Evolutionary conservation across 2,329 filamentous ascomycete genomes (phyloP).

Genomic region (Xylariaceae sp.): DNA sequence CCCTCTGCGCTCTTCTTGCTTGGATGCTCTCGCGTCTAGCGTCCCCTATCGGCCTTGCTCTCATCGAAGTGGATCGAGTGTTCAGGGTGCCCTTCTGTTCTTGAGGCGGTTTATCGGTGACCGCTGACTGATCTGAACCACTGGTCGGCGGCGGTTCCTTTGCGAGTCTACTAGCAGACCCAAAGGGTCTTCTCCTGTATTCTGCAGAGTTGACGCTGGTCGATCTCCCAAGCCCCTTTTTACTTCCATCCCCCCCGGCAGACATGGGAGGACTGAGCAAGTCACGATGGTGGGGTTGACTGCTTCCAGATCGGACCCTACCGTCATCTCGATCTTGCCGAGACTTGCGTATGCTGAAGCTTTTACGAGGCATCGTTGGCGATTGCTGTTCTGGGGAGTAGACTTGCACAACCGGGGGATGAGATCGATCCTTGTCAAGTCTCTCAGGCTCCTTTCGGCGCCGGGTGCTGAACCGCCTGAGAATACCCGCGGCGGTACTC

Average conservation of each 20-base stretch:
- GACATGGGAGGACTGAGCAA: slow-evolving; percentile 71
- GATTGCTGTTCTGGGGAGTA: slow-evolving; percentile 67
- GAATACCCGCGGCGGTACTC: slow-evolving; percentile 77
- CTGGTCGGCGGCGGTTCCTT: slow-evolving; percentile 72
- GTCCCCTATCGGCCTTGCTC: slow-evolving; percentile 86
- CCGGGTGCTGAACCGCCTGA: slow-evolving; percentile 88
- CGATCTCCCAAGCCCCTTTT: slow-evolving; percentile 75
- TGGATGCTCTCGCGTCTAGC: slow-evolving; percentile 90
- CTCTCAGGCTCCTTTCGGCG: slow-evolving; percentile 67
- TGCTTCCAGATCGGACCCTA: slow-evolving; percentile 55
- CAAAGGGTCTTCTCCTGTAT: slow-evolving; percentile 61
- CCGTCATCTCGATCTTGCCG: slow-evolving; percentile 54
- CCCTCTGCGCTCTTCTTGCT: slow-evolving; percentile 71
- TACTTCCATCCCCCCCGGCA: slow-evolving; percentile 56
- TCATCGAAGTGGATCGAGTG: slow-evolving; percentile 61
- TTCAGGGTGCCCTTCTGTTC: slow-evolving; percentile 52
- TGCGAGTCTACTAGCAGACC: slow-evolving; percentile 41
- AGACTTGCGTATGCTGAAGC: slow-evolving; percentile 74
- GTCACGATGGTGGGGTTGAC: slow-evolving; percentile 72
- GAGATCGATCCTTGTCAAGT: slow-evolving; percentile 62
- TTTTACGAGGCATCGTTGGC: slow-evolving; percentile 69
- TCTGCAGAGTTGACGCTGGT: slow-evolving; percentile 91
- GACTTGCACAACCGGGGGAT: slow-evolving; percentile 73
- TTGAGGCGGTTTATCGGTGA: slow-evolving; percentile 50
- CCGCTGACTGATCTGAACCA: slow-evolving; percentile 72